Evolutionary conservation across 345 rosid species (phyloP), one percentile per base, ranked within the genome.

Genomic region (Rubroshorea leprosula): DNA sequence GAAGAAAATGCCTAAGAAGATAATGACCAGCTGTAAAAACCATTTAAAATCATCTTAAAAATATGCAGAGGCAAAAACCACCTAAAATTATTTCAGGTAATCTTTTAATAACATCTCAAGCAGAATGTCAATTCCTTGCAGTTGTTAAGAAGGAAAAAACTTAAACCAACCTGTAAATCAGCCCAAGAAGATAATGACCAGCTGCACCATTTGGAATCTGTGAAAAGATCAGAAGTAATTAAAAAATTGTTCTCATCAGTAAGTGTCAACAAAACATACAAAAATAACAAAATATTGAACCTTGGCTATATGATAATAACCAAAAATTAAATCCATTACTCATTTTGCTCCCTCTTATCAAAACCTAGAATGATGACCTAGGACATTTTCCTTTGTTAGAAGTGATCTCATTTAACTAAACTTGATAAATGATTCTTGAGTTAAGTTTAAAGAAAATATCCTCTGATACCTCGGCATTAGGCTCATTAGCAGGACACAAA

Each of bases 171-270:
- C 95, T 90, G 84, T 85, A 84, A 67, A 93, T 75, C 67, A 90
- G 95, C 59, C 99, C 99, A 66, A 93, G 95, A 66, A 93, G 97
- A 72, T 85, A 89, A 75, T 87, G 97, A 62, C 99, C 97, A 31
- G 97, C 82, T 52, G 97, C 99, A 58, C 96, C 92, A 72, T 93
- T 87, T 22, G 99, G 99, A 66, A 93, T 80, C 99, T 93, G 67
- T 65, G 72, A 26, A 60, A 51, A 23, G 48, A n/a, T 3, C 5
- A 35, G 31, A 58, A 19, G 16, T 13, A 38, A 44, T 47, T 41
- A 70, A 9, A 38, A 67, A 54, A 56, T 41, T 60, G 26, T 66
- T 25, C 14, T 20, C 20, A n/a, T 49, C 43, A 38, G 12, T 1
- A 35, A 35, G 11, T 35, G 41, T 8, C 41, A 35, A 35, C 31